These are phyloP conservation scores for Ophiostoma triangulosporum DNA, from an alignment of 2,329 filamentous ascomycete species.

Conservation along the genomic window DNA sequence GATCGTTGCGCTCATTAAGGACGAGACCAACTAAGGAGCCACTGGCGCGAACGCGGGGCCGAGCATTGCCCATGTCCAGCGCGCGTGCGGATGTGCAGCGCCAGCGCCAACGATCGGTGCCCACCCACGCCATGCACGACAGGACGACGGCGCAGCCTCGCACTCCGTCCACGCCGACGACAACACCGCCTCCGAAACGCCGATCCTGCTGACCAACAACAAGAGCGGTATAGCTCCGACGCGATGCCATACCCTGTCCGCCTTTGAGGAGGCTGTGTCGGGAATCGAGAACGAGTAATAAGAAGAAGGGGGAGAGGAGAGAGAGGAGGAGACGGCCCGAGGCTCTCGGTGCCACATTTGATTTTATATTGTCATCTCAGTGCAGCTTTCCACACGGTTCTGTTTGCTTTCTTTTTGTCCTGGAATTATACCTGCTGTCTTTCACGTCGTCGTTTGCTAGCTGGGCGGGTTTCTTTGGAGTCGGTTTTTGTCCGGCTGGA, in stretches of 20 bases:
- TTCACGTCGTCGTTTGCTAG: neutral
- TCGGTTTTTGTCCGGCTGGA: neutral
- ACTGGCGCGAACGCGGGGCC: neutral
- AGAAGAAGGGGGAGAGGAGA: neutral
- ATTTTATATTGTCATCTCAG: neutral
- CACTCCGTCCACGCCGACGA: neutral
- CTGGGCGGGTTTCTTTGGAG: neutral
- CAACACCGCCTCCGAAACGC: neutral
- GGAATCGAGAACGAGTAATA: neutral
- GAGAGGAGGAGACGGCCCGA: neutral
- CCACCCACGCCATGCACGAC: neutral
- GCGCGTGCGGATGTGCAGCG: neutral
- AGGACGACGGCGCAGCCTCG: neutral
- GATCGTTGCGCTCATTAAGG: conserved; percentile 92
- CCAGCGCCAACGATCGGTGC: neutral
- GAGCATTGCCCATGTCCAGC: neutral
- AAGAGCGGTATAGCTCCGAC: neutral
- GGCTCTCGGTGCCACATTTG: neutral
- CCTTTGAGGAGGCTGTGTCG: neutral
- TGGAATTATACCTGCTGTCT: neutral
- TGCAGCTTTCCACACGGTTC: neutral
- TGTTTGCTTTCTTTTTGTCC: neutral
- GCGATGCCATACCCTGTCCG: neutral
- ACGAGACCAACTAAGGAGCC: conserved; percentile 64
- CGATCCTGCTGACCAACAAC: neutral